Conservation (phyloP, 1,284 basidiomycete species). For the Cryptococcus sp. region DNA sequence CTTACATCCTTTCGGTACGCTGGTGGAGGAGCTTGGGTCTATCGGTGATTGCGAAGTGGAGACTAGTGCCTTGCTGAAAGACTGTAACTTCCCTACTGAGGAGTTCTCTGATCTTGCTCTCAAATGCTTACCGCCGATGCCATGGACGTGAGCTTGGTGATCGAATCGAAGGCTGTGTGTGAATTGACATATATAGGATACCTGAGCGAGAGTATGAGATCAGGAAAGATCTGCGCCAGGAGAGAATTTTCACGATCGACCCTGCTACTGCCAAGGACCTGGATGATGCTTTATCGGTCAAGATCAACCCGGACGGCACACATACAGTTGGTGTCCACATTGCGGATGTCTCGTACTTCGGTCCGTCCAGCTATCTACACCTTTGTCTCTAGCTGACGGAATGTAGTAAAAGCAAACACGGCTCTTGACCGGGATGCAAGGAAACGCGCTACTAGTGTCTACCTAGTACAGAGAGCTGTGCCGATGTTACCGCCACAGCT, state of each 20-base stretch:
- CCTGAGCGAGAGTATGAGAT: conserved; percentile 84
- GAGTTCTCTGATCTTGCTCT: conserved; percentile 89
- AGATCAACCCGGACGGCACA: conserved; percentile 80
- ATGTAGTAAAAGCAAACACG: conserved; percentile 81
- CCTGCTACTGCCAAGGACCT: conserved; percentile 84
- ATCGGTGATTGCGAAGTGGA: conserved; percentile 98
- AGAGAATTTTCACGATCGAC: conserved; percentile 90
- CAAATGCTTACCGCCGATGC: conserved; percentile 89
- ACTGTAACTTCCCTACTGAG: conserved; percentile 95
- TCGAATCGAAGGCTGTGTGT: neutral
- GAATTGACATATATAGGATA: conserved; percentile 54
- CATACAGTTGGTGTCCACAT: conserved; percentile 91
- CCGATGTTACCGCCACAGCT: conserved; percentile 93
- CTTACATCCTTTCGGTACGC: conserved; percentile 95
- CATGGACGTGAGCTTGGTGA: conserved; percentile 67
- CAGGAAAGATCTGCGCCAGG: conserved; percentile 78
- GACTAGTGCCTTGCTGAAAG: conserved; percentile 93
- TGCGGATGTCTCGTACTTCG: conserved; percentile 91
- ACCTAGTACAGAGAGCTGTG: conserved; percentile 88
- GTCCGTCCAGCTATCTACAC: conserved; percentile 21
- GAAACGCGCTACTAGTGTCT: conserved; percentile 94
- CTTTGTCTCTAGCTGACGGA: neutral
- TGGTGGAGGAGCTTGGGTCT: conserved; percentile 97
- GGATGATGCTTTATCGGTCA: conserved; percentile 90
- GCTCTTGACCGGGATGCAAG: conserved; percentile 95